Evolutionary conservation across 2,329 filamentous ascomycete genomes (phyloP).

Genomic region (Ramichloridium luteum): DNA sequence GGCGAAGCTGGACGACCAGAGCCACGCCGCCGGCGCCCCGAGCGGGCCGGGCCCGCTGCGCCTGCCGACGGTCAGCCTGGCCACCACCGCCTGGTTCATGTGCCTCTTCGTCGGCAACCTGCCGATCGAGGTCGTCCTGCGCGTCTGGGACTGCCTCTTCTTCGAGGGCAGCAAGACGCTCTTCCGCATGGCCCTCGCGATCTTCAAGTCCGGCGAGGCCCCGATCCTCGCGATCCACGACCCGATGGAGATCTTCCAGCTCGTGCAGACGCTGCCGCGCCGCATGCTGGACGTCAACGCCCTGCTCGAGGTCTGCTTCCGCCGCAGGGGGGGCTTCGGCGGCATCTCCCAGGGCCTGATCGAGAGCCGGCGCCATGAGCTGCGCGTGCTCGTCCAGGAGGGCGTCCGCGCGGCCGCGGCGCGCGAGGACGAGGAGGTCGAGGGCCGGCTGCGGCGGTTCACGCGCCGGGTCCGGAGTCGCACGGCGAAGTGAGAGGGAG

Average conservation of each 20-base stretch:
- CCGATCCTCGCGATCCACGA: constrained; percentile 71
- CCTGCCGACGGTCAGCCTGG: constrained; percentile 80
- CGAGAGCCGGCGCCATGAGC: constrained; percentile 60
- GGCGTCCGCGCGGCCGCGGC: constrained; percentile 9
- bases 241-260: constrained; percentile 90
- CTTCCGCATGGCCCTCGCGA: constrained; percentile 78
- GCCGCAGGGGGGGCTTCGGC: constrained; percentile 49
- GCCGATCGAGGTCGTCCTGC: constrained; percentile 79
- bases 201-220: constrained; percentile 77
- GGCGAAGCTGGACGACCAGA: constrained; percentile 74
- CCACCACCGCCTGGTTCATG: constrained; percentile 97
- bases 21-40: too few relatives aligned
- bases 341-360: constrained; percentile 72
- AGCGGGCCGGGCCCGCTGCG: constrained; percentile 32
- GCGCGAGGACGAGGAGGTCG: constrained; percentile 6
- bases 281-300: constrained; percentile 69
- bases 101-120: constrained; percentile 87
- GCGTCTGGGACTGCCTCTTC: constrained; percentile 92
- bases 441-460: constrained; percentile 1
- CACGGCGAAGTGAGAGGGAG: constrained; percentile 2
- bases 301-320: constrained; percentile 73
- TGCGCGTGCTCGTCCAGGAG: constrained; percentile 26
- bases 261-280: constrained; percentile 78
- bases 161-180: constrained; percentile 91
- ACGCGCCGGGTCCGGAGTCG: neutral